A percentile compares a stretch with the other conserved stretches of the same genome.
phyloP scores from a whole-genome alignment of 805 yeast genomes.

The Cyberlindnera euphorbiiphila region DNA sequence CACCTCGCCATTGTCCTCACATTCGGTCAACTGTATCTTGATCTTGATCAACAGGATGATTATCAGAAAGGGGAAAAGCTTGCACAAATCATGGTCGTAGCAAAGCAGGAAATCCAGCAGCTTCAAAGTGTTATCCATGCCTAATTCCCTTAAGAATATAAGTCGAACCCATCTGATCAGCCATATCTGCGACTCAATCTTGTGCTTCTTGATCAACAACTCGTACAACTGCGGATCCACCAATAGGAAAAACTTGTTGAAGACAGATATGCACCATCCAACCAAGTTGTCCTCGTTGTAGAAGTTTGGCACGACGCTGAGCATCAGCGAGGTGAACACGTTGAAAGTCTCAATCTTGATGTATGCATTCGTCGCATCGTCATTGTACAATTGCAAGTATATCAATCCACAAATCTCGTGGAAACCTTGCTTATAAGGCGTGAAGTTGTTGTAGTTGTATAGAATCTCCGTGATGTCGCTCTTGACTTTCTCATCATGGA shows the following conservation, averaged over 20 bases:
- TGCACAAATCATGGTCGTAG: conserved; percentile 29
- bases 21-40: conserved; percentile 40
- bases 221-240: conserved; percentile 46
- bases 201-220: conserved; percentile 38
- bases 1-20: conserved; percentile 45
- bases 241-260: conserved; percentile 40
- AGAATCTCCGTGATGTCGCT: conserved; percentile 24
- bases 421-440: conserved; percentile 44
- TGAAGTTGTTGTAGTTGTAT: conserved; percentile 24
- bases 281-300: conserved; percentile 39
- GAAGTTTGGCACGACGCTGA: conserved; percentile 40
- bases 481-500: conserved; percentile 13
- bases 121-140: conserved; percentile 32
- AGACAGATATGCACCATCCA: conserved; percentile 38
- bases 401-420: conserved; percentile 50
- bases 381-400: conserved; percentile 37
- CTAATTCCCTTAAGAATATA: conserved; percentile 43
- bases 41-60: conserved; percentile 40
- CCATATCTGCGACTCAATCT: conserved; percentile 49
- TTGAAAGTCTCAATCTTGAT: conserved; percentile 38
- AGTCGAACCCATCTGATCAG: conserved; percentile 46
- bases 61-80: conserved; percentile 37
- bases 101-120: conserved; percentile 42
- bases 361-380: conserved; percentile 24
- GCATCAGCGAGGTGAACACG: conserved; percentile 42